Evolutionary conservation across 2,329 filamentous ascomycete genomes (phyloP), one percentile per base, ranked within the genome.

Genomic region (Blastomyces percursus): DNA sequence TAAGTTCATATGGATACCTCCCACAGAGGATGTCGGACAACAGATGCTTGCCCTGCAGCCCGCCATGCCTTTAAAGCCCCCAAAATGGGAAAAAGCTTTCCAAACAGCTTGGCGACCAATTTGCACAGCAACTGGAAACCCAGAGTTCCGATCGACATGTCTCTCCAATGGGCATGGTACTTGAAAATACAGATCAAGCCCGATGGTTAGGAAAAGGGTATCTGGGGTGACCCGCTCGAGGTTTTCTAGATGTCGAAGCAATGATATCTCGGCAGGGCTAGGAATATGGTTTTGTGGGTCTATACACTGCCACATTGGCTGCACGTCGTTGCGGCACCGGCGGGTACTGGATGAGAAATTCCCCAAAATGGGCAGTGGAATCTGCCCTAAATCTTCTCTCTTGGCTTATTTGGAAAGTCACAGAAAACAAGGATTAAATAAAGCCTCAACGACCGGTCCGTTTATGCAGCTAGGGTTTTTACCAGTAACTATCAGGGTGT

Each of bases 291-390:
- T 16, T 6, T 24, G n/a, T 5, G n/a, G 35, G 11, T 40, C 12
- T 6, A 16, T 21, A 14, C n/a, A 35, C 12, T 57, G 54, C 35
- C 54, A 57, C 54, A 21, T 42, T 57, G 1, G 19, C 4, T 11
- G 19, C 14, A 21, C 27, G 4, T 57, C 6, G n/a, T 42, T 12
- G n/a, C 40, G 19, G 32, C n/a, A n/a, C 32, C 55, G 12, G 12
- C n/a, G 6, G 35, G 35, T 12, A 24, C 3, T 16, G 30, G n/a
- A 16, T 12, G 21, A 48, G 1, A 59, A 50, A 59, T 59, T 27
- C 8, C 57, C 56, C 9, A 32, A 59, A 59, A 59, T 12, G 57
- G 57, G 19, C 32, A 59, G 19, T 48, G 42, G 42, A 59, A n/a
- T 46, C 42, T 35, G 27, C 2, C 24, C 6, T 59, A 19, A 50